Percentiles rank a stretch among this genome's conserved stretches.
phyloP scores from a whole-genome alignment of 2,329 filamentous ascomycete genomes.

The Trematosphaeria pertusa region DNA sequence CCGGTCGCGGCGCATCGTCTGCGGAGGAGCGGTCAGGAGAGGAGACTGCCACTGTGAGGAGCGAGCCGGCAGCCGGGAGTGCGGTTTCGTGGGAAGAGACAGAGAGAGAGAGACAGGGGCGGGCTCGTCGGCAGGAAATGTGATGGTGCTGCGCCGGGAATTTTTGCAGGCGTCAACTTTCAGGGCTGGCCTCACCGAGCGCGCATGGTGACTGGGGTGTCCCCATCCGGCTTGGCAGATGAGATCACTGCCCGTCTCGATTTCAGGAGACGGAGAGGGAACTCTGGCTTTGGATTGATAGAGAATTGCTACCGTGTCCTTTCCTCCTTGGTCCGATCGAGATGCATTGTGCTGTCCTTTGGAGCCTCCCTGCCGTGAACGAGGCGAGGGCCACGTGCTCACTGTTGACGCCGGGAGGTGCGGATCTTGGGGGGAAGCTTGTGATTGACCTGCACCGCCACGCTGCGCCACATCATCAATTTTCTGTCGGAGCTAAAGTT shows the following conservation, averaged over 20 bases:
- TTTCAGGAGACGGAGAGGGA: no score
- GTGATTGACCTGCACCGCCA: constrained; percentile 12
- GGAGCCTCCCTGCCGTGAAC: neutral
- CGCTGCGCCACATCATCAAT: constrained; percentile 20
- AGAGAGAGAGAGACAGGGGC: no score
- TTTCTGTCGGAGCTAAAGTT: constrained; percentile 20
- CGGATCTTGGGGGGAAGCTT: constrained; percentile 4
- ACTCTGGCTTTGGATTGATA: neutral
- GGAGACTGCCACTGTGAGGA: constrained; percentile 45
- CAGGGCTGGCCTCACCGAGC: constrained; percentile 21
- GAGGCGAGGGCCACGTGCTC: constrained; percentile 3
- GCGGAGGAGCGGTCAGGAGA: constrained; percentile 26
- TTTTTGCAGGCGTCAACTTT: constrained; percentile 21
- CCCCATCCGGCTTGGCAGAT: constrained; percentile 29
- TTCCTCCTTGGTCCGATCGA: neutral
- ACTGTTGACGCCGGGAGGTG: neutral
- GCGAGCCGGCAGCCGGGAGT: constrained; percentile 32
- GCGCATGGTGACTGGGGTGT: constrained; percentile 25
- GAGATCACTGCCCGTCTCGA: constrained; percentile 31
- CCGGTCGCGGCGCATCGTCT: constrained; percentile 44
- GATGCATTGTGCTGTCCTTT: neutral
- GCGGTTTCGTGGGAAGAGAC: constrained; percentile 12
- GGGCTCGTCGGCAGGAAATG: no score
- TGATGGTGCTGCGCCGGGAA: constrained; percentile 23
- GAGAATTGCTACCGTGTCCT: no score